Base-by-base conservation (phyloP, 306 rosid genomes). In the Acacia acuminata region DNA sequence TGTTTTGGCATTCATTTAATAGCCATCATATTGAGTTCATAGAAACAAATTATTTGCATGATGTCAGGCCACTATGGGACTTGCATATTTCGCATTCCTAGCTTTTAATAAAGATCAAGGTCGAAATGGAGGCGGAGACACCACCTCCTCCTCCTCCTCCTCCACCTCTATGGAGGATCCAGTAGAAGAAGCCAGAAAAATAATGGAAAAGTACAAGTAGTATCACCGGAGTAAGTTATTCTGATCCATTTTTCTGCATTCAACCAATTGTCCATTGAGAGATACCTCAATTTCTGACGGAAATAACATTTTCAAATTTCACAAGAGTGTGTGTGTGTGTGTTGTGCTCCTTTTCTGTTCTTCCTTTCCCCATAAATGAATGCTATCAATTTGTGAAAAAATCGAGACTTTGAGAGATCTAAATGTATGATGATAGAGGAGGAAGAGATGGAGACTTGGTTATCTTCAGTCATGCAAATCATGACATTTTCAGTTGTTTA, bases 131-230 rank as follows among this genome's bases (percentile, higher is more conserved):
- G 81, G 87, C 6, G 83, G 83, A 64, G 93, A 84, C 66, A 77
- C 85, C 66, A 61, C 83, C 45, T 19, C 87, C 51, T 71, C 27
- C 27, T 27, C 27, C 27, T 27, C 27, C 27, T 27, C 93, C 51
- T 19, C 85, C 48, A 53, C 87, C 32, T 76, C 93, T 10, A 81
- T 88, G 51, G 97, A 90, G 2, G 98, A 96, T 72, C 89, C 92
- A 44, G 87, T 88, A n/a, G 98, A 96, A 86, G 98, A 93, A 83
- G 99, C 99, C 43, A 83, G 86, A 79, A 93, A 85, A 88, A 96
- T 96, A 82, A 96, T 96, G 99, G 98, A 96, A 12, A 96, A 96
- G 92, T 96, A 96, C 88, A 92, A 93, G 90, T 96, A 91, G 84
- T 61, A 45, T 19, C 56, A 63, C 42, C 60, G 34, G 75, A 70